Conservation (phyloP, 2,329 filamentous ascomycete species). For the Phialophora expanda region DNA sequence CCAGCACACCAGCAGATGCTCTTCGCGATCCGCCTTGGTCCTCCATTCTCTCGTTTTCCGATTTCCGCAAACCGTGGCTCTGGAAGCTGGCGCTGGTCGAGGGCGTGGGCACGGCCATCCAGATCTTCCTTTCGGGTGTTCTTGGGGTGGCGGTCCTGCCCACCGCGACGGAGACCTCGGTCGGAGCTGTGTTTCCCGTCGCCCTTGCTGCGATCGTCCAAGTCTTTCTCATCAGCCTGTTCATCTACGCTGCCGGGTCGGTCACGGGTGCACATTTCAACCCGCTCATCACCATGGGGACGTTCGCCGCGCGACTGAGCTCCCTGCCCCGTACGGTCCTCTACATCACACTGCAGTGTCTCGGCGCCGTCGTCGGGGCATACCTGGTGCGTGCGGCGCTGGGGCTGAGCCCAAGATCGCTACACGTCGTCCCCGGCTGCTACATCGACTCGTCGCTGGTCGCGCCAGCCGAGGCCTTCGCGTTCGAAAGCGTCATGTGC, state of each 20-base stretch:
- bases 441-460: constrained; percentile 45
- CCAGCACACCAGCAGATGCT: constrained; percentile 4
- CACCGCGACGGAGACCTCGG: constrained; percentile 4
- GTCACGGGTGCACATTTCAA: constrained; percentile 60
- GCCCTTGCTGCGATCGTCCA: constrained; percentile 28
- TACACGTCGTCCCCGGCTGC: constrained; percentile 47
- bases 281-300: constrained; percentile 59
- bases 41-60: constrained; percentile 5
- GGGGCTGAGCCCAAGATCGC: constrained; percentile 38
- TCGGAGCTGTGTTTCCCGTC: constrained; percentile 5
- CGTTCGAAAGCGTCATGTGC: constrained; percentile 55
- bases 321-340: constrained; percentile 55
- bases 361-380: constrained; percentile 54
- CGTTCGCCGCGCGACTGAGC: constrained; percentile 57
- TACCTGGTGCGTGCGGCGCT: constrained; percentile 48
- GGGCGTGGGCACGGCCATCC: constrained; percentile 47
- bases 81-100: constrained; percentile 41
- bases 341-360: constrained; percentile 54
- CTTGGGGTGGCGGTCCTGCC: constrained; percentile 5
- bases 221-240: constrained; percentile 48
- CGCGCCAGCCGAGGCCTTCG: constrained; percentile 50
- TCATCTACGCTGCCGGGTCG: constrained; percentile 57
- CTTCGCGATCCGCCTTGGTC: constrained; percentile 7
- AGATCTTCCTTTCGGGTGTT: constrained; percentile 6
- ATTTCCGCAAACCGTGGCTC: constrained; percentile 3